Evolutionary conservation across 371 early-diverging fungal genomes (phyloP).

Genomic region (Haplosporangium sp.): DNA sequence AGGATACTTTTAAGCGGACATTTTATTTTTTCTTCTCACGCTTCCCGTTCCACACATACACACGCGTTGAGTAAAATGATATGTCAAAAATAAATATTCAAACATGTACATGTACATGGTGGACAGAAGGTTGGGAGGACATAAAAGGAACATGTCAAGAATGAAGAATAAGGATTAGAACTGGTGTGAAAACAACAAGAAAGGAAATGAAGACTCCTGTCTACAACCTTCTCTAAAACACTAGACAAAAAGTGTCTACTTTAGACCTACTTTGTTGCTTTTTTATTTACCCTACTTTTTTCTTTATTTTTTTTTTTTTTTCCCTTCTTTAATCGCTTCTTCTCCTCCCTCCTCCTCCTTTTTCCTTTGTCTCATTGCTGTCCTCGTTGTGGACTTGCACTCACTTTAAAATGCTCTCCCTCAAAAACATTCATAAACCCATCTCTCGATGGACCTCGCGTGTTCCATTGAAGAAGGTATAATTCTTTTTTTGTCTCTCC

Average conservation of each 20-base stretch:
- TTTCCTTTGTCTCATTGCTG: neutral
- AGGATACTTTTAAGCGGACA: no score
- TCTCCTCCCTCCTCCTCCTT: slow-evolving; percentile 4
- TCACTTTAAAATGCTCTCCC: slow-evolving; percentile 36
- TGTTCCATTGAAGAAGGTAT: slow-evolving; percentile 39
- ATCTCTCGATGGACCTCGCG: slow-evolving; percentile 36
- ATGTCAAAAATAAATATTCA: no score
- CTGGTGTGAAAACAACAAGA: no score
- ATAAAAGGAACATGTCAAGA: no score
- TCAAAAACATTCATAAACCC: slow-evolving; percentile 36
- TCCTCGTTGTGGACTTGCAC: neutral
- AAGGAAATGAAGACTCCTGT: no score
- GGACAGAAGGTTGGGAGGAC: no score
- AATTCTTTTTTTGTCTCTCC: no score
- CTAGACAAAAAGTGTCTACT: no score
- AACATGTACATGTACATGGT: no score
- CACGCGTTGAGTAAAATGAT: neutral
- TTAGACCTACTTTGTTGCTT: no score
- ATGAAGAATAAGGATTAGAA: no score
- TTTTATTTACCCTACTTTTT: neutral
- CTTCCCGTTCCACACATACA: neutral
- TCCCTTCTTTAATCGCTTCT: neutral
- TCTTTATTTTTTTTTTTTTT: neutral
- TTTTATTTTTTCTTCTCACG: neutral
- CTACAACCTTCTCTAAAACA: no score